Percentiles rank a stretch among this genome's conserved stretches.
phyloP scores from a whole-genome alignment of 176 grass and related monocot genomes.

The Oryza coarctata region DNA sequence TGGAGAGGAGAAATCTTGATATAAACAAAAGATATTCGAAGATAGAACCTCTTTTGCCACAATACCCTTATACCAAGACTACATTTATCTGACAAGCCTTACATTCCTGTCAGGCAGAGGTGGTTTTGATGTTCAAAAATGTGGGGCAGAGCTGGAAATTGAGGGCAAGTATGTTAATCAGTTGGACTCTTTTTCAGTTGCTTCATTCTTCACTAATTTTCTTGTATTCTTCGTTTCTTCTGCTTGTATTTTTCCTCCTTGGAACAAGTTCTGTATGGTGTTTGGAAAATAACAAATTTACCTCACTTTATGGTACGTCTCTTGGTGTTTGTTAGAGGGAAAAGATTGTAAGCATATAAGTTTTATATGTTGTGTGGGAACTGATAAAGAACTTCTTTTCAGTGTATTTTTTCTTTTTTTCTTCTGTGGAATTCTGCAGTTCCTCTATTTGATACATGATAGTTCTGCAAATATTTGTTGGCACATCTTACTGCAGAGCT shows the following conservation, averaged over 20 bases:
- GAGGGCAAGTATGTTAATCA: conserved; percentile 59
- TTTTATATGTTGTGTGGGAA: conserved; percentile 16
- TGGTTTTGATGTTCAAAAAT: conserved; percentile 58
- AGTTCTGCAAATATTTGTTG: conserved; percentile 17
- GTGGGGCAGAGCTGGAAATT: conserved; percentile 57
- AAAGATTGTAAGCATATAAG: not conserved
- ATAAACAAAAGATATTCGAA: conserved; percentile 4
- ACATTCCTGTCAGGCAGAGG: conserved; percentile 47
- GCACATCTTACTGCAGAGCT: conserved; percentile 34
- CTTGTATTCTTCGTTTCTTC: not conserved
- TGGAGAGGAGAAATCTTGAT: not conserved
- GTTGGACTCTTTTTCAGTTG: not conserved
- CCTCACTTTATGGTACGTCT: not conserved
- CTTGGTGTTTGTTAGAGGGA: not conserved
- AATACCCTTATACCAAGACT: not conserved
- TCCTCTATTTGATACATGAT: not conserved
- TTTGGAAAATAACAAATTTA: not conserved
- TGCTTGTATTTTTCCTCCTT: not conserved
- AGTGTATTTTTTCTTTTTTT: not conserved
- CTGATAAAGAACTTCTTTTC: not conserved
- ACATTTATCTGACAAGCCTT: not conserved
- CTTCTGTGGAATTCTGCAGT: not conserved
- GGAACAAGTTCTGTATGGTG: not conserved
- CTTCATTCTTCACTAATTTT: conserved; percentile 4
- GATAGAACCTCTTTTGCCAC: not conserved